Percentiles rank a stretch among this genome's conserved stretches.
These are phyloP conservation scores for Suhomyces kunorum DNA, from an alignment of 1,139 yeast species.

Conservation along the genomic window DNA sequence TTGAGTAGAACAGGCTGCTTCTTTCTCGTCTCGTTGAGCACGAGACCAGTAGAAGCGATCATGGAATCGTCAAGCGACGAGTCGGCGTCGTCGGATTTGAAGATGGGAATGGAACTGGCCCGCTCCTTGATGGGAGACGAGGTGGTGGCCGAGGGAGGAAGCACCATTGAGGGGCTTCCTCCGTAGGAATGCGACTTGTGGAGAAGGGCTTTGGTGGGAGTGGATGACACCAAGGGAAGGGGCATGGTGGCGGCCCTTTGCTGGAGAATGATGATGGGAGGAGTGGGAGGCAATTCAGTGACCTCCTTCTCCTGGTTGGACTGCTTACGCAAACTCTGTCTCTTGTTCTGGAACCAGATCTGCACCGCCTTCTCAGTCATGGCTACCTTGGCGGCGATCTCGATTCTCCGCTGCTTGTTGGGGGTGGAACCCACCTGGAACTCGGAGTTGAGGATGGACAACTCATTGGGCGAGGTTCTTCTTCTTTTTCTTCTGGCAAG, in stretches of 20 bases:
- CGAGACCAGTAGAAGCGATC: conserved; percentile 24
- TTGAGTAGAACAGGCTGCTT: conserved; percentile 41
- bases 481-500: conserved; percentile 91
- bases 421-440: conserved; percentile 80
- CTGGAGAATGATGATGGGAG: conserved; percentile 26
- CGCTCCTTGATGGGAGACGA: conserved; percentile 28
- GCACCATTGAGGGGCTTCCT: conserved; percentile 22
- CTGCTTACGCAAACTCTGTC: conserved; percentile 76
- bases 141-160: conserved; percentile 12
- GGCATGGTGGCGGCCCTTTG: conserved; percentile 11
- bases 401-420: conserved; percentile 68
- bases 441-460: conserved; percentile 76
- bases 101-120: conserved; percentile 24
- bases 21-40: conserved; percentile 39
- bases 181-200: conserved; percentile 32
- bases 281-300: conserved; percentile 47
- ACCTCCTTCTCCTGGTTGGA: conserved; percentile 43
- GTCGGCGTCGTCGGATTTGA: conserved; percentile 21
- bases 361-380: conserved; percentile 98
- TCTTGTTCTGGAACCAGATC: conserved; percentile 95
- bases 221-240: conserved; percentile 23
- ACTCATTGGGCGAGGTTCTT: conserved; percentile 88
- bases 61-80: conserved; percentile 26
- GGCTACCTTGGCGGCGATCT: conserved; percentile 73
- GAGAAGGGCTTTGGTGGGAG: conserved; percentile 31